phyloP scores from a whole-genome alignment of 106 monocot genomes.

The Dendrobium officinale region DNA sequence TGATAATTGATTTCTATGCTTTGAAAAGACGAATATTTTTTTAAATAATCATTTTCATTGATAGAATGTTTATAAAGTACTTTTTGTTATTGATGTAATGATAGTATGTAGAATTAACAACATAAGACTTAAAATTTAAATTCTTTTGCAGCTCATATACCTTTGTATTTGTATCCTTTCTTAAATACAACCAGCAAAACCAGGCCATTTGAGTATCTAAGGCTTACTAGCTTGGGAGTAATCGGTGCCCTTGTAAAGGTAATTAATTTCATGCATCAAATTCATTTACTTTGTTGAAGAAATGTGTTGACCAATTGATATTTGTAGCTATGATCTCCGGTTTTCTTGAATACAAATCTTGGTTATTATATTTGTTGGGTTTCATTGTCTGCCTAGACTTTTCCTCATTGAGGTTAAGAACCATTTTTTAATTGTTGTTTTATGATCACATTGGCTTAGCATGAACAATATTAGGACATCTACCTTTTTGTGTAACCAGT shows the following conservation, averaged over 20 bases:
- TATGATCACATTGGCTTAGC: too few relatives aligned
- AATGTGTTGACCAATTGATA: background rate
- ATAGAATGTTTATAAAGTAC: background rate
- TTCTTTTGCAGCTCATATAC: slow-evolving; percentile 77
- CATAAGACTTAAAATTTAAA: background rate
- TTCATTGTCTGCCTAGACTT: too few relatives aligned
- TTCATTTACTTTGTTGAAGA: background rate
- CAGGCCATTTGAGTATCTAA: slow-evolving; percentile 85
- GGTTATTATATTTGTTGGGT: background rate
- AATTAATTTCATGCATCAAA: slow-evolving; percentile 1
- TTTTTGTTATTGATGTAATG: background rate
- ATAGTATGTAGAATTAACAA: background rate
- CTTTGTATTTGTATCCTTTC: slow-evolving; percentile 91
- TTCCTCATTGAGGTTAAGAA: too few relatives aligned
- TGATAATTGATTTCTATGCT: background rate
- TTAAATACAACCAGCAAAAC: slow-evolving; percentile 93
- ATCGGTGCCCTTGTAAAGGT: slow-evolving; percentile 99
- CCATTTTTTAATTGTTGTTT: too few relatives aligned
- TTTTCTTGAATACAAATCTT: background rate
- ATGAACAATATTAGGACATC: too few relatives aligned
- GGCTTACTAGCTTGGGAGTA: slow-evolving; percentile 95
- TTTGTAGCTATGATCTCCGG: background rate
- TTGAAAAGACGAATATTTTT: background rate
- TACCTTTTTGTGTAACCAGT: too few relatives aligned
- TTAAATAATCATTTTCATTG: background rate